phyloP scores from a whole-genome alignment of 495 filamentous ascomycete genomes.

The Penicillium roqueforti region DNA sequence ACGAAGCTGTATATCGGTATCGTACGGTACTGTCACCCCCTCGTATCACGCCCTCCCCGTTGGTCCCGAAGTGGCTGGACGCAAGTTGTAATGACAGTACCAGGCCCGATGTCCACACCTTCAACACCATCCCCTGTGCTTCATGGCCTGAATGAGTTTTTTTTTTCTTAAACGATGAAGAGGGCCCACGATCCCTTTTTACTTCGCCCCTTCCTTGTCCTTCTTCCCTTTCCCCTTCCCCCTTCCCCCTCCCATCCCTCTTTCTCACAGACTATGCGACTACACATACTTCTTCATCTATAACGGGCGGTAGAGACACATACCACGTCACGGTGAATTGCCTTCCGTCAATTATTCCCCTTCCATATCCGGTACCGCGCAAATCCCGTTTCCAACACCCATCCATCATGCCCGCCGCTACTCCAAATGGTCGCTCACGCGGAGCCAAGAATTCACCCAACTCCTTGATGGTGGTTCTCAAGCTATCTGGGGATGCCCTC shows the following conservation, averaged over 20 bases:
- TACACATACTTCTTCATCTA: constrained; percentile 1
- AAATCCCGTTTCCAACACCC: constrained; percentile 9
- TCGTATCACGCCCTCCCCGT: background rate
- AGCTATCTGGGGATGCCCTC: constrained; percentile 47
- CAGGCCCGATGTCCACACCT: constrained; percentile 3
- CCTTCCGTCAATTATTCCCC: constrained; percentile 14
- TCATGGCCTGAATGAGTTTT: constrained; percentile 4
- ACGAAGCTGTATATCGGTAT: background rate
- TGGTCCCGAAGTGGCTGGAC: background rate
- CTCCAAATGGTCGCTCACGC: constrained; percentile 38
- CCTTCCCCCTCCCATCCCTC: constrained; percentile 15
- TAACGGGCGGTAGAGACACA: constrained; percentile 16
- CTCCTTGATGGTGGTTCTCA: constrained; percentile 51
- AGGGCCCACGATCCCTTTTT: constrained; percentile 26
- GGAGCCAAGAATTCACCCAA: constrained; percentile 34
- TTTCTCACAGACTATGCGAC: constrained; percentile 12
- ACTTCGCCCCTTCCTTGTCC: constrained; percentile 19
- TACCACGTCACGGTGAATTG: constrained; percentile 22
- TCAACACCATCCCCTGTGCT: constrained; percentile 5
- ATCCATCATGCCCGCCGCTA: constrained; percentile 31
- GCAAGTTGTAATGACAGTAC: background rate
- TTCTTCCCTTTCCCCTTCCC: constrained; percentile 17
- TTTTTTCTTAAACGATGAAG: background rate
- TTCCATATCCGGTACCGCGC: constrained; percentile 8
- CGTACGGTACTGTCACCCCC: constrained; percentile 1